Percentiles rank a stretch among this genome's conserved stretches.
Conservation (phyloP, 1,139 yeast species). For the Wickerhamiella pararugosa region DNA sequence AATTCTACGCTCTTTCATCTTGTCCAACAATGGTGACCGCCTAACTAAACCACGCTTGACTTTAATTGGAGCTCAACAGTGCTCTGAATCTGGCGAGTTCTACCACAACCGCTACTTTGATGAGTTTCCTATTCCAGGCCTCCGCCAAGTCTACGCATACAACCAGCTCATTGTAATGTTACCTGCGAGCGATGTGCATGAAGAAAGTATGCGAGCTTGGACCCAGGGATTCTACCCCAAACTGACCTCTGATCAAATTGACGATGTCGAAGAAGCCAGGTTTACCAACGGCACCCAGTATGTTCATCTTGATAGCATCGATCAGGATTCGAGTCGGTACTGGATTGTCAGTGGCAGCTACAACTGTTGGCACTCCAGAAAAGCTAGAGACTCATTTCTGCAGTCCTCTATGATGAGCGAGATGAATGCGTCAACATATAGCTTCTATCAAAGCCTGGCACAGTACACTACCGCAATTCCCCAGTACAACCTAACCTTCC, state of each 20-base stretch:
- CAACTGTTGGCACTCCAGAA: conserved; percentile 27
- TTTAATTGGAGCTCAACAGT: conserved; percentile 29
- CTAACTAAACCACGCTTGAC: conserved; percentile 30
- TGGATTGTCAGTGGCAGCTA: conserved; percentile 30
- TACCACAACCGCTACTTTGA: conserved; percentile 30
- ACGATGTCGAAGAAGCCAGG: conserved; percentile 18
- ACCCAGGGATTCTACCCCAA: conserved; percentile 35
- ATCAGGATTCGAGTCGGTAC: conserved; percentile 24
- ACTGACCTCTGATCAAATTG: conserved; percentile 14
- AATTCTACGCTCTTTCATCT: conserved; percentile 30
- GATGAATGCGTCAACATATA: conserved; percentile 23
- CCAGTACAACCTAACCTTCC: conserved; percentile 22
- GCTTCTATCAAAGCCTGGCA: conserved; percentile 26
- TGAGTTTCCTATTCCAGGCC: conserved; percentile 19
- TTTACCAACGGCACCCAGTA: conserved; percentile 32
- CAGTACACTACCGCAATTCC: conserved; percentile 16
- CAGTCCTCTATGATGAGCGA: conserved; percentile 21
- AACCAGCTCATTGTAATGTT: conserved; percentile 25
- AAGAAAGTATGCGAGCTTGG: conserved; percentile 28
- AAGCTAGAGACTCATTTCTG: conserved; percentile 21
- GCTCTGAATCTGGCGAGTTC: conserved; percentile 26
- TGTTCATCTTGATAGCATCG: conserved; percentile 26
- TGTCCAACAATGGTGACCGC: conserved; percentile 34
- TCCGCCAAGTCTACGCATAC: conserved; percentile 21
- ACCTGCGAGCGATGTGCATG: conserved; percentile 25